Evolutionary conservation across 2,329 filamentous ascomycete genomes (phyloP), one percentile per base, ranked within the genome.

Genomic region (Cordyceps militaris): DNA sequence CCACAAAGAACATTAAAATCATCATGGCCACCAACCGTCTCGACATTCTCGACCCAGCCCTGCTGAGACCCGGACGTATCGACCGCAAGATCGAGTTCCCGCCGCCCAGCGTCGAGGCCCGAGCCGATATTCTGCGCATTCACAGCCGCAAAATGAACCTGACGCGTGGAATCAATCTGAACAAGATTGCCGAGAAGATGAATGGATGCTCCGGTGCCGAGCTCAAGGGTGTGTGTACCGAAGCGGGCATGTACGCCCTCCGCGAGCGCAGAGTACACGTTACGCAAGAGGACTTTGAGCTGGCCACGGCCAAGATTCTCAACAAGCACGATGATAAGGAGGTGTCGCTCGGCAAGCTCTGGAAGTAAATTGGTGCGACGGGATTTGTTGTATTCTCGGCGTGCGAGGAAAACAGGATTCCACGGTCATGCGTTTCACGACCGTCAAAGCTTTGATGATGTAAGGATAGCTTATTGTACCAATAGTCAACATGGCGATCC

Each of bases 291-390:
- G 94, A 99, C 75, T 99, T 99, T 72, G 94, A 99, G 73, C 82
- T 99, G 62, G 94, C 94, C 34, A 99, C 94, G 7, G 94, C 94
- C 71, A 99, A 99, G 88, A 93, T 99, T 61, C 83, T 99, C 71
- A 97, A 99, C 84, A 97, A 97, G 82, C 94, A 97, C 73, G 94
- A 97, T 69, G 94, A 99, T 75, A 97, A 97, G 83, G 92, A 96
- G 73, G 89, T 91, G 66, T 91, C 87, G 69, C 79, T 96, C 67
- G 88, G 87, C 70, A 96, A 96, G 77, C 79, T 96, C 68, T 96
- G 77, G 76, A 77, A 77, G 68, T 77, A 69, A 64, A 60, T 59
- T 55, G 52, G 28, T 32, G 59, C 59, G 57, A 34, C 56, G 57
- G 60, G 57, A 53, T 59, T n/a, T 63, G 46, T 23, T 48, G 46